Evolutionary conservation across 805 yeast genomes (phyloP), one percentile per base, ranked within the genome.

Genomic region (Helenozyma baotianmanensis): DNA sequence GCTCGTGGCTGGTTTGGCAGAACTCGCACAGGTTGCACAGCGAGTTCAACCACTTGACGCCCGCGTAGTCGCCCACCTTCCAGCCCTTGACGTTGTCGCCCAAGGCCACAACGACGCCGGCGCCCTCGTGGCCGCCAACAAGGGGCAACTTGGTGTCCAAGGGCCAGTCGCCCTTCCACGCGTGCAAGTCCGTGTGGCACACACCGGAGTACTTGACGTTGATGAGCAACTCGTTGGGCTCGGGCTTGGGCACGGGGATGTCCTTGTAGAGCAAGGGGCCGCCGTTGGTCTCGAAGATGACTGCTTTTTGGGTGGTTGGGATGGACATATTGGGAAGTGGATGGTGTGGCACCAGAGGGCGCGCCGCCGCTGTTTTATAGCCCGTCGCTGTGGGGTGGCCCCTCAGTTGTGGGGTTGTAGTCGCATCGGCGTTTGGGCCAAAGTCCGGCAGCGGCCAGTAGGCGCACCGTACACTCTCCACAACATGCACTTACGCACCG

Each of bases 151-250:
- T 80, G 45, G 81, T 75, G 43, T 65, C 75, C 59, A 82, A 68
- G 32, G 94, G 92, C 94, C 95, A 86, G 67, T 87, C 95, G 54
- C 95, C 95, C 58, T 82, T 77, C 89, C 92, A 84, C 35, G 94
- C 95, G 69, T 87, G 96, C 59, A 87, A 74, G 57, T 86, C 96
- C 23, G 95, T 85, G 72, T 88, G 96, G 66, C 96, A 86, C 36
- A 86, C 95, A 64, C 96, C 96, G 17, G 95, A 78, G 72, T 80
- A 86, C 66, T 78, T 78, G 62, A 87, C 79, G 60, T 87, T 78
- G 64, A 87, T 70, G 58, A 87, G 72, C 47, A 86, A 70, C 64
- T 86, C 89, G 56, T 78, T 80, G 39, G 85, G 65, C 56, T 74
- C 80, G 51, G 95, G 95, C 30, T 58, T 62, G 51, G 95, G 94